A percentile compares a stretch with the other conserved stretches of the same genome.
Conservation (phyloP, 2,329 filamentous ascomycete genomes). For the Calonectria leucothoes region DNA sequence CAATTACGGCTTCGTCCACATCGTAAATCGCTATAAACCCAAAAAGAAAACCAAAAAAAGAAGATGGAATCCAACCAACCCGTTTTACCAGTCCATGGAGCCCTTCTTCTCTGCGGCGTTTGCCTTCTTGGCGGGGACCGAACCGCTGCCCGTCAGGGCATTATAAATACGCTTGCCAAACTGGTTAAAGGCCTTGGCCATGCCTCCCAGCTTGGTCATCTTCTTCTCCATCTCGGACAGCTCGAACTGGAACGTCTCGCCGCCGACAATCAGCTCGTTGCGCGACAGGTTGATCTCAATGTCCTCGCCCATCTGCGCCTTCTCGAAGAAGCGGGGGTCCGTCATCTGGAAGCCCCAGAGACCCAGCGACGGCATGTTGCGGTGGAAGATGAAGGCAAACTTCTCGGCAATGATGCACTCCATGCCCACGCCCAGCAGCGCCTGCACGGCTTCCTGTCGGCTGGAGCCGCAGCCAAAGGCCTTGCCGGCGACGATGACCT, state of each 20-base stretch:
- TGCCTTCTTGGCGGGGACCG: constrained; percentile 1
- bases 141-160: background rate
- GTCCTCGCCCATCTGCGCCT: background rate
- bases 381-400: constrained; percentile 2
- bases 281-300: background rate
- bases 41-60: background rate
- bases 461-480: constrained; percentile 3
- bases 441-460: constrained; percentile 9
- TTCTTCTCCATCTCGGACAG: background rate
- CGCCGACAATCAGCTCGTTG: background rate
- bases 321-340: background rate
- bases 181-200: constrained; percentile 6
- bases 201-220: background rate
- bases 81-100: background rate
- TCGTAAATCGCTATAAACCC: background rate
- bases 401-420: constrained; percentile 2
- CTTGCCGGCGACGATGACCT: constrained; percentile 4
- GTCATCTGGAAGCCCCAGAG: constrained; percentile 8
- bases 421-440: background rate
- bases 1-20: background rate
- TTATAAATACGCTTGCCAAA: constrained; percentile 10
- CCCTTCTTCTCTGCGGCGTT: background rate
- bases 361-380: constrained; percentile 3
- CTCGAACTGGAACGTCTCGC: constrained; percentile 4
- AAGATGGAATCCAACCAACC: too few species aligned